Evolutionary conservation across 768 basidiomycete species (phyloP).

Genomic region (Podaxis sp.): DNA sequence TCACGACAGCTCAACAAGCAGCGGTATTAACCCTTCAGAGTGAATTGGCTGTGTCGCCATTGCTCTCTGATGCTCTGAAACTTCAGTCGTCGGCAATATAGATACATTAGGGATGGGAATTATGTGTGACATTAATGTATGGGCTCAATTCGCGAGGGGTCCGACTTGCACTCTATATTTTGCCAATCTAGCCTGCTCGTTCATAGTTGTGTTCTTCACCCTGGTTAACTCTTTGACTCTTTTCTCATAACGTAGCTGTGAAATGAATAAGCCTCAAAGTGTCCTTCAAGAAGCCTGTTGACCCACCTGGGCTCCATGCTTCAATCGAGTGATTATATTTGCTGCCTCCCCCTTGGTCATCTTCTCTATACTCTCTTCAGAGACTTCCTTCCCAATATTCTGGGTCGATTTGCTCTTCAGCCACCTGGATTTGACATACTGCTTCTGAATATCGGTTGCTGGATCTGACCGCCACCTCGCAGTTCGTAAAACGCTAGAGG

Average conservation of each 20-base stretch:
- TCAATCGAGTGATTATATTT: constrained; percentile 72
- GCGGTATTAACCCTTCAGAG: constrained; percentile 59
- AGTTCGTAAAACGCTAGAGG: constrained; percentile 52
- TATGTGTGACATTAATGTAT: constrained; percentile 4
- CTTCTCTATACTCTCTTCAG: constrained; percentile 31
- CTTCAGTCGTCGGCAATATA: constrained; percentile 9
- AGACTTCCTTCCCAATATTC: constrained; percentile 20
- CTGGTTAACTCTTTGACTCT: constrained; percentile 42
- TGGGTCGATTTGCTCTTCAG: constrained; percentile 23
- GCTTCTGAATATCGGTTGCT: constrained; percentile 61
- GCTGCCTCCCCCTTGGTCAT: constrained; percentile 81
- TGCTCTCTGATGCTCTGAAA: constrained; percentile 37
- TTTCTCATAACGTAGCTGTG: constrained; percentile 56
- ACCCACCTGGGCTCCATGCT: constrained; percentile 70
- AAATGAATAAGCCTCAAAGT: constrained; percentile 5
- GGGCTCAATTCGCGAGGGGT: constrained; percentile 29
- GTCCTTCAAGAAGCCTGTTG: neutral
- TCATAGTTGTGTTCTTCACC: constrained; percentile 27
- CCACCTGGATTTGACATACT: constrained; percentile 54
- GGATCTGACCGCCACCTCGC: constrained; percentile 65
- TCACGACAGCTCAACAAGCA: constrained; percentile 63
- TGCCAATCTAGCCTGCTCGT: constrained; percentile 49
- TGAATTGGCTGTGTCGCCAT: constrained; percentile 63
- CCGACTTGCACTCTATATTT: constrained; percentile 65
- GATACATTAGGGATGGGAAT: neutral